These are phyloP conservation scores for Penicillium frequentans DNA, from an alignment of 2,329 filamentous ascomycete genomes.

Conservation along the genomic window DNA sequence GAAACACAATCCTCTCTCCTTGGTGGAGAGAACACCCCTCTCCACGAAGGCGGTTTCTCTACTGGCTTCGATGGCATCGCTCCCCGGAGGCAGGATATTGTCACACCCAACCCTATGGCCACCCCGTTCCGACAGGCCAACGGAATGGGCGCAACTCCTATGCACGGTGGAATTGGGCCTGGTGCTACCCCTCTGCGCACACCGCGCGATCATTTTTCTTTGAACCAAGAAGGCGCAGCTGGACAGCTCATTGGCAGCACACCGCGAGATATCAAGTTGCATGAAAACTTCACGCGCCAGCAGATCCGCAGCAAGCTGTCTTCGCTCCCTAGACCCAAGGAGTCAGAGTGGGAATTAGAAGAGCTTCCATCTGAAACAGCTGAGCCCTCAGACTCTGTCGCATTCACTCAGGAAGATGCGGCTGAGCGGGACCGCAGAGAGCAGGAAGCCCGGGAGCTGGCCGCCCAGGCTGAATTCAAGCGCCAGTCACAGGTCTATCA, in stretches of 20 bases:
- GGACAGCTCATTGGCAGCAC: conserved; percentile 72
- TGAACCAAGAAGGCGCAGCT: conserved; percentile 71
- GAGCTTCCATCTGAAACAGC: conserved; percentile 75
- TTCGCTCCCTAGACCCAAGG: conserved; percentile 85
- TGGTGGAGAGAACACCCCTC: conserved; percentile 88
- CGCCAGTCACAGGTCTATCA: conserved; percentile 92
- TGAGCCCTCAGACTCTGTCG: conserved; percentile 54
- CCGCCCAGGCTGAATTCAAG: conserved; percentile 69
- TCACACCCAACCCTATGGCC: conserved; percentile 94
- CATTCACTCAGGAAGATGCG: conserved; percentile 63
- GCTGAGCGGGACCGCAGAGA: conserved; percentile 75
- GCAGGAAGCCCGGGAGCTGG: conserved; percentile 60
- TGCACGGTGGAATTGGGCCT: conserved; percentile 58
- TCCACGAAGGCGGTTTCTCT: conserved; percentile 77
- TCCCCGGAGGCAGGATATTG: conserved; percentile 73
- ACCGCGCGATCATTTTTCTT: conserved; percentile 79
- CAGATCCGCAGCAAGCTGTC: conserved; percentile 67
- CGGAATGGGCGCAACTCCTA: conserved; percentile 67
- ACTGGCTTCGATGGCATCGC: conserved; percentile 86
- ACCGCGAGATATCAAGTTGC: conserved; percentile 71
- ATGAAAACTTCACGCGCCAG: conserved; percentile 67
- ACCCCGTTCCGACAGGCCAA: conserved; percentile 74
- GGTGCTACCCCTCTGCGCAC: conserved; percentile 85
- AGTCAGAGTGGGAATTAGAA: conserved; percentile 91
- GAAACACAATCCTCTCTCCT: conserved; percentile 91